Evolutionary conservation across 208 protist genomes (phyloP).

Genomic region (Trypanosoma brucei): DNA sequence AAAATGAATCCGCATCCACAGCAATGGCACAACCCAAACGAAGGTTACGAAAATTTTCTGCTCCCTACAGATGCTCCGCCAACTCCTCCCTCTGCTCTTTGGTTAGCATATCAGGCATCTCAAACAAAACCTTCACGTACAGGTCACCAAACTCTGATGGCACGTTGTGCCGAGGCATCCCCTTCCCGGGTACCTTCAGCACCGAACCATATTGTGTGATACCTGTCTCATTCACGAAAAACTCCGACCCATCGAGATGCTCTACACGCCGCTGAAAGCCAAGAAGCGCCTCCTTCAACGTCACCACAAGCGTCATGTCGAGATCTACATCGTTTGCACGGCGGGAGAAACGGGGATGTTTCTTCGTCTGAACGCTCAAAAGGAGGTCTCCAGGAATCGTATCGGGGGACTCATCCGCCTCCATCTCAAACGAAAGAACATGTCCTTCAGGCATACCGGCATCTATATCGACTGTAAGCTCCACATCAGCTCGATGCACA

Average conservation of each 20-base stretch:
- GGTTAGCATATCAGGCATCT: slow-evolving; percentile 64
- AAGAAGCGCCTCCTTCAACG: slow-evolving; percentile 82
- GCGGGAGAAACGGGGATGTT: slow-evolving; percentile 76
- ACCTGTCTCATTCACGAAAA: slow-evolving; percentile 29
- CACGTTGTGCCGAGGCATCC: slow-evolving; percentile 88
- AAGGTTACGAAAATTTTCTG: no score
- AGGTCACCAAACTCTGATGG: slow-evolving; percentile 87
- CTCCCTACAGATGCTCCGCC: slow-evolving; percentile 19
- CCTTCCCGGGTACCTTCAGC: slow-evolving; percentile 71
- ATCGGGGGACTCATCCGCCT: slow-evolving; percentile 76
- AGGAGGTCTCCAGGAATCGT: slow-evolving; percentile 77
- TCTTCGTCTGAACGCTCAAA: slow-evolving; percentile 42
- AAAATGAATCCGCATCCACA: no score
- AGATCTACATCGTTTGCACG: slow-evolving; percentile 76
- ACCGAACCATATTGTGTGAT: slow-evolving; percentile 70
- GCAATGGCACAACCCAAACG: no score
- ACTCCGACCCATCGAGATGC: slow-evolving; percentile 85
- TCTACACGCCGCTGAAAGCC: slow-evolving; percentile 79
- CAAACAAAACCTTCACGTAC: slow-evolving; percentile 75
- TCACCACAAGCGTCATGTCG: slow-evolving; percentile 66
- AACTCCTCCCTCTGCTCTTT: slow-evolving; percentile 39
- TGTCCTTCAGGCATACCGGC: slow-evolving; percentile 62
- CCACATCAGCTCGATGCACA: slow-evolving; percentile 37
- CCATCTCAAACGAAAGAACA: slow-evolving; percentile 78
- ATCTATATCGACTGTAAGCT: slow-evolving; percentile 71